Base-by-base conservation (phyloP, 805 yeast genomes). In the Cyberlindnera maclurae region DNA sequence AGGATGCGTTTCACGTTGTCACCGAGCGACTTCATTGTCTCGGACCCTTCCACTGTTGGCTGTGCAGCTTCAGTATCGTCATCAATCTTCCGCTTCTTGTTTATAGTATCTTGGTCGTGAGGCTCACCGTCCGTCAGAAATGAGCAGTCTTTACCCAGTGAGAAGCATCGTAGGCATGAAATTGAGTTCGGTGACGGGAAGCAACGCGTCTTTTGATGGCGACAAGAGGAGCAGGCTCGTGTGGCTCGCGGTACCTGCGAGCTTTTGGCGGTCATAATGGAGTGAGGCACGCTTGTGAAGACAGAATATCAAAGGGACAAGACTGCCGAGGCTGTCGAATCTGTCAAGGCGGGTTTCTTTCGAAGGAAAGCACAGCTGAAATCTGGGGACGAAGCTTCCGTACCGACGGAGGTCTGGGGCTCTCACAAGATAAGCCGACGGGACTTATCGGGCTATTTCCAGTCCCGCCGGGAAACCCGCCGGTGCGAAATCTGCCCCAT, bases 181-280 rank as follows among this genome's bases (percentile, higher is more conserved):
- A 61, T 55, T 1, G 72, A 64, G 11, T 54, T 47, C 7, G 58
- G 57, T 2, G 76, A 66, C 36, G 79, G 71, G 51, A 78, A 71
- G 47, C 88, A 81, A 41, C 82, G 59, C 1, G 86, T 72, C 60
- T 77, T 77, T 43, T 71, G 76, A 36, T 64, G 67, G 32, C 82
- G 63, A 50, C 83, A 77, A 7, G 64, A 51, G 6, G 67, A 68
- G 54, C 83, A 77, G 1, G 83, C 83, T 35, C 61, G 63, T 1
- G 70, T 48, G 0, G 79, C 74, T 31, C 82, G 34, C 5, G 46
- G 49, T 3, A 42, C 15, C 31, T 41, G 49, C 12, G 26, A 12
- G n/a, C 13, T 32, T 15, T 20, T 22, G 15, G 24, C 24, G 8
- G 24, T 20, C 24, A 20, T 20, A 8, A 20, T 20, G 24, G 24